These are phyloP conservation scores for Trifolium repens DNA, from an alignment of 306 rosid genomes.

Conservation along the genomic window DNA sequence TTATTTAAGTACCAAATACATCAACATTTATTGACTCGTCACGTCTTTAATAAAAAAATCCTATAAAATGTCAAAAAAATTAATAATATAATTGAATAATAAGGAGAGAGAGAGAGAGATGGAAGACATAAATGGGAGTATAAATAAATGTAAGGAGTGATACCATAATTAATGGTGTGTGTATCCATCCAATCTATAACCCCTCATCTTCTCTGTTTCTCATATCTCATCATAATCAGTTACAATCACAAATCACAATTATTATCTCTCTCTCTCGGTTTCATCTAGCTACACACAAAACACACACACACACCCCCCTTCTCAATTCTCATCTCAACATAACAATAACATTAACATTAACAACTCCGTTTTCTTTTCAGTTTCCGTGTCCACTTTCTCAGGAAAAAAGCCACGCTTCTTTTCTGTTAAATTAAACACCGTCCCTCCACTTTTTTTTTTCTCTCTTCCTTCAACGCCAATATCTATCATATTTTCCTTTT, in stretches of 20 bases:
- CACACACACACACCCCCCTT: background rate
- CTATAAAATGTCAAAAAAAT: no score
- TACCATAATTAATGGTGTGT: slow-evolving; percentile 7
- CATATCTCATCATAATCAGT: background rate
- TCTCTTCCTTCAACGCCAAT: background rate
- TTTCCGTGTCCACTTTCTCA: slow-evolving; percentile 37
- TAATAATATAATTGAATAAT: background rate
- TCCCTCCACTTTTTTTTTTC: background rate
- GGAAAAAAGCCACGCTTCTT: slow-evolving; percentile 32
- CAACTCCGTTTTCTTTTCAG: background rate
- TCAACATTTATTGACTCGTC: no score
- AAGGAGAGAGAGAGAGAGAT: slow-evolving; percentile 47
- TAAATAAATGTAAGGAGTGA: slow-evolving; percentile 45
- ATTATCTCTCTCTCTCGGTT: background rate
- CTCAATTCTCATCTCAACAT: background rate
- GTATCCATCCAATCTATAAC: background rate
- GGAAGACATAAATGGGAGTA: slow-evolving; percentile 45
- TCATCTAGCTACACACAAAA: background rate
- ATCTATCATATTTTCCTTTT: slow-evolving; percentile 41
- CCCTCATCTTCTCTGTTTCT: background rate
- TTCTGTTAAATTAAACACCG: background rate
- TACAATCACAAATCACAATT: slow-evolving; percentile 2
- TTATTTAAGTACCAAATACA: no score
- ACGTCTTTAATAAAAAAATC: no score
- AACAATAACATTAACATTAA: no score